Conservation (phyloP, 331 rosid genomes). For the Malus hybrid region DNA sequence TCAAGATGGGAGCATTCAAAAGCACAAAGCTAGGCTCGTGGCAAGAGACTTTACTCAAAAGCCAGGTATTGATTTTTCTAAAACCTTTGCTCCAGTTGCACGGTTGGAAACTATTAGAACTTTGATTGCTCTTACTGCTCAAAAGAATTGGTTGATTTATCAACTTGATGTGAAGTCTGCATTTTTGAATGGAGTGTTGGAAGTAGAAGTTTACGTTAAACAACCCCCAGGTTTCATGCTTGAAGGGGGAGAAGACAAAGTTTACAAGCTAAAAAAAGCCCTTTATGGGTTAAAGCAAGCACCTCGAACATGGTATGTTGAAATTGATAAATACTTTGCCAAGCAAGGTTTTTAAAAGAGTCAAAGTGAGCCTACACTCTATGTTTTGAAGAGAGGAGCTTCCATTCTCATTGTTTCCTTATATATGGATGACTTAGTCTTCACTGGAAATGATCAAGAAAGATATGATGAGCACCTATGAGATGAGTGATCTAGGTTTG, state of each 20-base stretch:
- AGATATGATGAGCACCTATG: too few relatives aligned
- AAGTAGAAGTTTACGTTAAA: background rate
- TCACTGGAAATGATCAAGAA: background rate
- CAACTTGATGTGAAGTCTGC: background rate
- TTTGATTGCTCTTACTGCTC: background rate
- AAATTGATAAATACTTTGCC: background rate
- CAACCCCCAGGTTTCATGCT: background rate
- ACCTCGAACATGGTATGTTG: background rate
- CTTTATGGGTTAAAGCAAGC: background rate
- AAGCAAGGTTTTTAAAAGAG: background rate
- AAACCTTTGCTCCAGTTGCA: too few relatives aligned
- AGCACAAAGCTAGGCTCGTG: too few relatives aligned
- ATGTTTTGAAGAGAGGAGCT: background rate
- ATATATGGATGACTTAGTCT: background rate
- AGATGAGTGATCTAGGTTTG: too few relatives aligned
- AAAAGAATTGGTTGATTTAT: background rate
- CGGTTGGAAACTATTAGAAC: background rate
- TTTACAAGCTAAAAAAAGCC: background rate
- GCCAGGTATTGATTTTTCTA: too few relatives aligned
- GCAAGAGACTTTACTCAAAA: too few relatives aligned
- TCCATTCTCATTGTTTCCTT: background rate
- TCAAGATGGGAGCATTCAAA: too few relatives aligned
- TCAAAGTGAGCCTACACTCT: background rate
- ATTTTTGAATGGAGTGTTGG: background rate
- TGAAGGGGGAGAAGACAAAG: background rate